These are phyloP conservation scores for Chlamydomonas sp. DNA, from an alignment of 139 green algal species.

Conservation along the genomic window DNA sequence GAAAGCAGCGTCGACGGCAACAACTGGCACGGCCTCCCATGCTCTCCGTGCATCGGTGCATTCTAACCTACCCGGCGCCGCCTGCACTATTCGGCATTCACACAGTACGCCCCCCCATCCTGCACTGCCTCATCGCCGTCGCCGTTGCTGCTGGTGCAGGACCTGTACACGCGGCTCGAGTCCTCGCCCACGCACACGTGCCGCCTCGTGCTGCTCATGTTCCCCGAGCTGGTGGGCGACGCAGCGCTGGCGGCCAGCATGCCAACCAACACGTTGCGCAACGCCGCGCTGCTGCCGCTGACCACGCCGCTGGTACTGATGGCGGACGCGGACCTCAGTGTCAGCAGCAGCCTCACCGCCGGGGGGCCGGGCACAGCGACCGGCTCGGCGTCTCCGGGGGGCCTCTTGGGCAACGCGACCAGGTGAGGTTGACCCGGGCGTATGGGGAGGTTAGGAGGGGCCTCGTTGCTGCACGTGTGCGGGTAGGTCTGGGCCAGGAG, in stretches of 20 bases:
- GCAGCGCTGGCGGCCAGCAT: background rate
- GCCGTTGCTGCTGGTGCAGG: background rate
- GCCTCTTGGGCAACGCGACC: background rate
- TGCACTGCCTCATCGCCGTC: too few relatives aligned
- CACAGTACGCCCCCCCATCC: too few relatives aligned
- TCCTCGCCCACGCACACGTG: background rate
- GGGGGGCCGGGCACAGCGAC: too few relatives aligned
- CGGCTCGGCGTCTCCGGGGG: background rate
- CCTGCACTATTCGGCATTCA: too few relatives aligned
- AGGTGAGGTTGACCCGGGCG: background rate
- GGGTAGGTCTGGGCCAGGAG: too few relatives aligned
- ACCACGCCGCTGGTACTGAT: background rate
- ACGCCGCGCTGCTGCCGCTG: constrained; percentile 1
- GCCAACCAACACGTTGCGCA: background rate
- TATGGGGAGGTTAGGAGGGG: too few relatives aligned
- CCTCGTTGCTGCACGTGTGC: too few relatives aligned
- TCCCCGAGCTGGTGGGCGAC: background rate
- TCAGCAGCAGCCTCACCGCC: background rate
- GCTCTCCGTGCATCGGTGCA: too few relatives aligned
- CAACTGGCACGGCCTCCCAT: too few relatives aligned
- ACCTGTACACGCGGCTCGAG: background rate
- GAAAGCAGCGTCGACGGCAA: too few relatives aligned
- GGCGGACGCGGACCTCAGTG: constrained; percentile 7
- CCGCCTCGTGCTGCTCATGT: background rate
- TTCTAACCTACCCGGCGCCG: too few relatives aligned